Percentiles rank a stretch among this genome's conserved stretches.
phyloP scores from a whole-genome alignment of 2,329 filamentous ascomycete genomes.

The Aureobasidium sp. region DNA sequence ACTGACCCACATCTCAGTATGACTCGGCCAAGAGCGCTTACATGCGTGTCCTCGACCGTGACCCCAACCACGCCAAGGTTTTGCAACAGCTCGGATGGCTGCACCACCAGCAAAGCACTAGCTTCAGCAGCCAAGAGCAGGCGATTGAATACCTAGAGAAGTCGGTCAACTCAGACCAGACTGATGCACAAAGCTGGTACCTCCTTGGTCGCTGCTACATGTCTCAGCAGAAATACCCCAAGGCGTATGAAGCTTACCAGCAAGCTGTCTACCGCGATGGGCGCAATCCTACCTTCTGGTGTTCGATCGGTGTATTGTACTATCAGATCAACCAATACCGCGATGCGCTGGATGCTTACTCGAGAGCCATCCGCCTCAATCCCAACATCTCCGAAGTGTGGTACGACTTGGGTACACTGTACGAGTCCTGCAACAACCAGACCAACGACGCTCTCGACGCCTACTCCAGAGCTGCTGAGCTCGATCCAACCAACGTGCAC shows the following conservation, averaged over 20 bases:
- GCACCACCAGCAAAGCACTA: constrained; percentile 90
- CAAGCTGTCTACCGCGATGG: constrained; percentile 98
- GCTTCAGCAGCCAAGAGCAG: constrained; percentile 85
- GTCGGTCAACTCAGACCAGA: constrained; percentile 87
- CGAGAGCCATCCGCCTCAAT: constrained; percentile 89
- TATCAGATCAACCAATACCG: constrained; percentile 99
- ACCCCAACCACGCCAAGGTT: constrained; percentile 95
- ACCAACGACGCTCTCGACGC: constrained; percentile 93
- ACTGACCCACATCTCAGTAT: constrained; percentile 53
- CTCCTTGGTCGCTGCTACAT: constrained; percentile 96
- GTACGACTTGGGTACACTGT: constrained; percentile 96
- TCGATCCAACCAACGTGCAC: constrained; percentile 87
- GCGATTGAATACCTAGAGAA: constrained; percentile 97
- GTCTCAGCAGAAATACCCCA: constrained; percentile 98
- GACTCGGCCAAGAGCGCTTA: constrained; percentile 91
- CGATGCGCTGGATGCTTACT: constrained; percentile 95
- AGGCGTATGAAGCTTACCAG: constrained; percentile 97
- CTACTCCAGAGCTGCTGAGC: constrained; percentile 87
- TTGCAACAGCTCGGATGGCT: constrained; percentile 96
- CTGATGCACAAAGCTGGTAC: constrained; percentile 97
- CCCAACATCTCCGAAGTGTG: constrained; percentile 98
- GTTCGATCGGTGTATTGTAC: constrained; percentile 96
- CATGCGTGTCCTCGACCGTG: constrained; percentile 83
- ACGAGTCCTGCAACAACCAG: constrained; percentile 98
- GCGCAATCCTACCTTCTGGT: constrained; percentile 98